Evolutionary conservation across 1,284 basidiomycete species (phyloP).

Genomic region (Cystobasidium slooffiae): DNA sequence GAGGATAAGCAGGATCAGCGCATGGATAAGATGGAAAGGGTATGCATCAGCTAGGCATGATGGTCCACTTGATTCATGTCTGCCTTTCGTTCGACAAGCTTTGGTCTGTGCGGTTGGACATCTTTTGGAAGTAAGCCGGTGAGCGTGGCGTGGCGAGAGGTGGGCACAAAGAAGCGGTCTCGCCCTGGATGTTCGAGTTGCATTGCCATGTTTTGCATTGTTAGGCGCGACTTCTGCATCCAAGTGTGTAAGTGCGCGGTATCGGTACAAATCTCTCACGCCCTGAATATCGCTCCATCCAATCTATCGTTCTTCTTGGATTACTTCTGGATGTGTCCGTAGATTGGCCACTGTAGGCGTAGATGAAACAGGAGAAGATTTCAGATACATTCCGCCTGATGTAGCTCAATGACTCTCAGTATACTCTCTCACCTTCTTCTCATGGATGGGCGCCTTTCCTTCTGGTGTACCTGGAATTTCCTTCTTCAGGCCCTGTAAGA

Average conservation of each 20-base stretch:
- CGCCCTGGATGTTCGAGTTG: too few relatives aligned
- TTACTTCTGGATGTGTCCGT: slow-evolving; percentile 53
- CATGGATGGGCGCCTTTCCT: slow-evolving; percentile 85
- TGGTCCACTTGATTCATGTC: neutral
- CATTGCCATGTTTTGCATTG: too few relatives aligned
- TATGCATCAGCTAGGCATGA: neutral
- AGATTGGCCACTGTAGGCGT: slow-evolving; percentile 47
- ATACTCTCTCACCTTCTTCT: slow-evolving; percentile 77
- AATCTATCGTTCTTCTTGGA: neutral
- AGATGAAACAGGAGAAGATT: neutral
- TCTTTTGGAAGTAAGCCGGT: neutral
- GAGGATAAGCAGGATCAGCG: too few relatives aligned
- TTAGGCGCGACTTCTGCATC: neutral
- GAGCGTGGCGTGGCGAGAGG: neutral
- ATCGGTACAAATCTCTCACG: neutral
- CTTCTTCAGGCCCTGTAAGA: slow-evolving; percentile 81
- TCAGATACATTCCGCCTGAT: slow-evolving; percentile 13
- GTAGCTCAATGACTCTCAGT: neutral
- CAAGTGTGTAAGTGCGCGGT: neutral
- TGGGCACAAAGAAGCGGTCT: too few relatives aligned
- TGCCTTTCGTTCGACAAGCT: neutral
- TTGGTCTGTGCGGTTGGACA: neutral
- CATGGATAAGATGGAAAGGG: too few relatives aligned
- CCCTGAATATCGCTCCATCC: neutral
- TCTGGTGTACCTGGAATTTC: slow-evolving; percentile 87